Evolutionary conservation across 106 monocot species (phyloP).

Genomic region (Apostasia shenzhenica): DNA sequence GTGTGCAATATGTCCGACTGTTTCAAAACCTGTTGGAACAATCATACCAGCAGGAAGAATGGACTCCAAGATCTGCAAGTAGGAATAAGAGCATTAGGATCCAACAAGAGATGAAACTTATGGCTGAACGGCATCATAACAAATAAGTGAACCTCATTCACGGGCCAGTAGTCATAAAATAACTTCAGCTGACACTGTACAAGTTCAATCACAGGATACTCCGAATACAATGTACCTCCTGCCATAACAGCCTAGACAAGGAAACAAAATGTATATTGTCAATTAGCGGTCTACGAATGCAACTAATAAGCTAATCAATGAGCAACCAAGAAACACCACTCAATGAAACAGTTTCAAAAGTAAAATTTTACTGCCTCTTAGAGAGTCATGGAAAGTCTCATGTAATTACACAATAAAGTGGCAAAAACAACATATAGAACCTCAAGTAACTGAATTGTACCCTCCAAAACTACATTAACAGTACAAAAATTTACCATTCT

Average conservation of each 20-base stretch:
- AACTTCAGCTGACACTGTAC: constrained; percentile 73
- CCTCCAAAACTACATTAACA: too few relatives aligned
- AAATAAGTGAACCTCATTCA: constrained; percentile 62
- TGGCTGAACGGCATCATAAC: not conserved
- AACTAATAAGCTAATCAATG: not conserved
- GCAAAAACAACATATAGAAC: too few relatives aligned
- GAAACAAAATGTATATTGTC: constrained; percentile 1
- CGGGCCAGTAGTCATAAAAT: constrained; percentile 86
- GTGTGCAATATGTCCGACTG: constrained; percentile 91
- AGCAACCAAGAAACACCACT: not conserved
- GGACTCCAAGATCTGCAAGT: constrained; percentile 53
- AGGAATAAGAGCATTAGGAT: not conserved
- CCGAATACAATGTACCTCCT: constrained; percentile 14
- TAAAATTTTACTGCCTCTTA: not conserved
- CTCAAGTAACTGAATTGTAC: too few relatives aligned
- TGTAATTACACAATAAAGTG: too few relatives aligned
- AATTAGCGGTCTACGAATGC: not conserved
- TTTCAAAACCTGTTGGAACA: constrained; percentile 85
- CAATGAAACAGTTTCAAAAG: not conserved
- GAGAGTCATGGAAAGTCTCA: too few relatives aligned
- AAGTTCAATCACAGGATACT: constrained; percentile 32
- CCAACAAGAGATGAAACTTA: not conserved
- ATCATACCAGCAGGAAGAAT: constrained; percentile 68
- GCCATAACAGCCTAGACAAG: constrained; percentile 52
- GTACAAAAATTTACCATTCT: too few relatives aligned